These are phyloP conservation scores for Saccharomycopsis synnaedendra DNA, from an alignment of 805 yeast genomes.

Conservation along the genomic window DNA sequence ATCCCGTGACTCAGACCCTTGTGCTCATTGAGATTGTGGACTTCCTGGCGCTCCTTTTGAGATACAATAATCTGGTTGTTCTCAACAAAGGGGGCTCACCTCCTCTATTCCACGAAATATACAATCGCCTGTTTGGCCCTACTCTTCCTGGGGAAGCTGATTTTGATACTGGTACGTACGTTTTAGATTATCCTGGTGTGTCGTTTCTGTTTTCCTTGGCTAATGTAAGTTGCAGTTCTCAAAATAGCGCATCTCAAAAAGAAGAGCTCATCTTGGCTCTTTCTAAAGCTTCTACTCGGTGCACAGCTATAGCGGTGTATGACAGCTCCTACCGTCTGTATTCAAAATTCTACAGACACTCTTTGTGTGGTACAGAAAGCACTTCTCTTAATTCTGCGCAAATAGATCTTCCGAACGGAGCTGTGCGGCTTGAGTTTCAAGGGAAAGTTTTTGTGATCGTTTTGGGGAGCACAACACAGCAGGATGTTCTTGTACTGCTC, in stretches of 20 bases:
- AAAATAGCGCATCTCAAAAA: not conserved
- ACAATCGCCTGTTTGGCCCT: constrained; percentile 46
- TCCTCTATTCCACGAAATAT: constrained; percentile 28
- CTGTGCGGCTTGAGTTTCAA: constrained; percentile 3
- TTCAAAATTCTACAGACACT: not conserved
- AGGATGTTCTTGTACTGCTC: constrained; percentile 5
- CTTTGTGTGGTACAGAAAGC: too few relatives aligned
- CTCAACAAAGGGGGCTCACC: constrained; percentile 4
- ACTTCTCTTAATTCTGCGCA: not conserved
- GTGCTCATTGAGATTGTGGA: constrained; percentile 11
- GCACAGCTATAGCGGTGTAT: constrained; percentile 3
- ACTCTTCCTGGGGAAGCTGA: constrained; percentile 40
- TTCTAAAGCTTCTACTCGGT: not conserved
- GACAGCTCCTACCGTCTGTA: not conserved
- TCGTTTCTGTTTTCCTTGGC: constrained; percentile 23
- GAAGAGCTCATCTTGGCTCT: constrained; percentile 4
- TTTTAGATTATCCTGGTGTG: constrained; percentile 41
- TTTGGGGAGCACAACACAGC: constrained; percentile 10
- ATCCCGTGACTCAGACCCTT: constrained; percentile 9
- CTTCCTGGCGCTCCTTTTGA: constrained; percentile 7
- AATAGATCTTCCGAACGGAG: constrained; percentile 1
- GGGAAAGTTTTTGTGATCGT: constrained; percentile 1
- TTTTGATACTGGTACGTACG: constrained; percentile 22
- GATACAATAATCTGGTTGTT: not conserved
- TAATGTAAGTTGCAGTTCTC: not conserved